Evolutionary conservation across 2,329 filamentous ascomycete genomes (phyloP).

Genomic region (Cercospora zeina): DNA sequence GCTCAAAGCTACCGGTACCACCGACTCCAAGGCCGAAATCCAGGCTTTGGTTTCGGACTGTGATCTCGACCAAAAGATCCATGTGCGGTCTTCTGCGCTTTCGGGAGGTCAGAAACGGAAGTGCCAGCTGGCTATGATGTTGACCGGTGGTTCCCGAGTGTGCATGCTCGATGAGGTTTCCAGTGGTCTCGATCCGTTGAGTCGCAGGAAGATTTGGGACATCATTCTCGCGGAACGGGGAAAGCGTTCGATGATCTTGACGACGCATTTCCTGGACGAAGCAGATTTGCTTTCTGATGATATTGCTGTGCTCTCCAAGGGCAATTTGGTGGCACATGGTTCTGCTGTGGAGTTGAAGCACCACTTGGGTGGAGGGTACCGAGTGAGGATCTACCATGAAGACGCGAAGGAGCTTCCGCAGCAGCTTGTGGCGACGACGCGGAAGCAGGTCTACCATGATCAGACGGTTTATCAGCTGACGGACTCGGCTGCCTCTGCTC

Average conservation of each 20-base stretch:
- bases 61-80: conserved; percentile 73
- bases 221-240: conserved; percentile 85
- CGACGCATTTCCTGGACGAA: conserved; percentile 92
- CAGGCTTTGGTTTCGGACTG: conserved; percentile 65
- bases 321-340: conserved; percentile 75
- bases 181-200: conserved; percentile 82
- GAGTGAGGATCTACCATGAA: conserved; percentile 70
- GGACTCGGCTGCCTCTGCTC: conserved; percentile 68
- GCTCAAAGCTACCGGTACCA: conserved; percentile 66
- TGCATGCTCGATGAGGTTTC: conserved; percentile 93
- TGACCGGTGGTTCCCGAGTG: conserved; percentile 82
- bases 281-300: conserved; percentile 86
- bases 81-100: conserved; percentile 71
- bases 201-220: conserved; percentile 88
- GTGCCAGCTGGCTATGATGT: conserved; percentile 90
- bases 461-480: conserved; percentile 71
- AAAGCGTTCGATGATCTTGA: conserved; percentile 77
- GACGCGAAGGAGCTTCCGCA: conserved; percentile 35
- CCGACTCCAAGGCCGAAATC: conserved; percentile 63
- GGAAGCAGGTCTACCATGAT: conserved; percentile 61
- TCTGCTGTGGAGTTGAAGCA: conserved; percentile 86
- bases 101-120: conserved; percentile 93
- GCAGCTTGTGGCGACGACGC: conserved; percentile 29
- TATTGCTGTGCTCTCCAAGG: conserved; percentile 84
- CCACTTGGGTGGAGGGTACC: conserved; percentile 77